Evolutionary conservation across 495 filamentous ascomycete genomes (phyloP), one percentile per base, ranked within the genome.

Genomic region (Neurospora pannonica): DNA sequence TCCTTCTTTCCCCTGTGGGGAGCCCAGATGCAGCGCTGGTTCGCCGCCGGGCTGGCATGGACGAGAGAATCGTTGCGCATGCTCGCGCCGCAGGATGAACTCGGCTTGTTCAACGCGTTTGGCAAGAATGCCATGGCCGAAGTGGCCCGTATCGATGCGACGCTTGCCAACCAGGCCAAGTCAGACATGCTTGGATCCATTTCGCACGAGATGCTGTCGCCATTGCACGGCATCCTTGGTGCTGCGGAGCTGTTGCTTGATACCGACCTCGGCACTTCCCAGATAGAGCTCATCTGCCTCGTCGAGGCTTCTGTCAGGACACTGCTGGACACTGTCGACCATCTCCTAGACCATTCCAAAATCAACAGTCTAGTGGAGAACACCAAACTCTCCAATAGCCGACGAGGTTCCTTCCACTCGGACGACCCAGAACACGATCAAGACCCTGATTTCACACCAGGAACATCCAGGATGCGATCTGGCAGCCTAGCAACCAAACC

Each of bases 131-230:
- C 91, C 67, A 89, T 90, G 79, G 88, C 88, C 5, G 88, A 91
- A 74, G 85, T 91, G 1, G 85, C 86, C 0, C 86, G 88, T 36
- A 75, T 90, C 5, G 83, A 85, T 38, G 81, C 85, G 9, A 70
- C 84, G 39, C 80, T 80, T 5, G 81, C 82, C 15, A 81, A 80
- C 71, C 83, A 83, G 67, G 84, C 86, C 36, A 94, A 94, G 76
- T 87, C 89, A 3, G 91, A 91, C 72, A 90, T 94, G 72, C 89
- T 94, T 38, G 89, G 89, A 0, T 92, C 89, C 13, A 87, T 94
- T 36, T 92, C 89, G 38, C 93, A 97, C 78, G 93, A 97, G 78
- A 84, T 96, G 19, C 87, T 93, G 6, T 92, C 89, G 21, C 93
- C 93, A 2, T 81, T 97, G 8, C 92, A 94, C 75, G 92, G 92